phyloP scores from a whole-genome alignment of 1,139 yeast species.

The Lodderomyces jiufengensis region DNA sequence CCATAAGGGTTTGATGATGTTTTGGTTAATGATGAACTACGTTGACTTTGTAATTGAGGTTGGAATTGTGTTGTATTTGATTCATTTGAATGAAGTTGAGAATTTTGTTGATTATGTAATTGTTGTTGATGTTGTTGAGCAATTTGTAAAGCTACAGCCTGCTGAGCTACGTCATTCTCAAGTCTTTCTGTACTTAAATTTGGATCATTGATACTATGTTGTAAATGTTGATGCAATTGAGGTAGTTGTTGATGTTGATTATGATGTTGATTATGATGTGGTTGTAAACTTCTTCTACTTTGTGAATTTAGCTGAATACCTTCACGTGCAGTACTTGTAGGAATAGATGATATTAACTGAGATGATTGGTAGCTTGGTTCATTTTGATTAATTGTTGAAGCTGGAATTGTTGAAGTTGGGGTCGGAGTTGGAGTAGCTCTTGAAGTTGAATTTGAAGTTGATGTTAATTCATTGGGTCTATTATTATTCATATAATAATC shows the following conservation, averaged over 20 bases:
- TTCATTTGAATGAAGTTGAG: conserved; percentile 16
- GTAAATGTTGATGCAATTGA: conserved; percentile 7
- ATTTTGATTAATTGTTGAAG: neutral
- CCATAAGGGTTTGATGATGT: conserved; percentile 1
- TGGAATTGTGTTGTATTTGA: neutral
- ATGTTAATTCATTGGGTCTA: conserved; percentile 1
- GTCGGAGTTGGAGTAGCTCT: conserved; percentile 13
- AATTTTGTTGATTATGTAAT: conserved; percentile 7
- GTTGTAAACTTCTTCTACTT: conserved; percentile 1
- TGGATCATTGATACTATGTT: neutral
- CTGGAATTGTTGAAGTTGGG: neutral
- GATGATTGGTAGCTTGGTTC: conserved; percentile 8
- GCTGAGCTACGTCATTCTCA: conserved; percentile 11
- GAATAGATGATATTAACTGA: conserved; percentile 6
- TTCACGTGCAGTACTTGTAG: neutral
- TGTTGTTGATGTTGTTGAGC: conserved; percentile 6
- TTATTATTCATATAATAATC: too few relatives aligned
- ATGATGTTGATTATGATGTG: neutral
- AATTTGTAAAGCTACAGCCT: neutral
- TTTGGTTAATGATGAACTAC: conserved; percentile 1
- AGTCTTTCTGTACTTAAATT: too few relatives aligned
- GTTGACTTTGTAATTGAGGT: conserved; percentile 2
- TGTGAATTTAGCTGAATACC: too few relatives aligned
- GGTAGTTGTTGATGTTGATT: conserved; percentile 18
- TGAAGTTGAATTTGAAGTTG: conserved; percentile 17